Evolutionary conservation across 495 filamentous ascomycete genomes (phyloP), one percentile per base, ranked within the genome.

Genomic region (Neohortaea acidophila): DNA sequence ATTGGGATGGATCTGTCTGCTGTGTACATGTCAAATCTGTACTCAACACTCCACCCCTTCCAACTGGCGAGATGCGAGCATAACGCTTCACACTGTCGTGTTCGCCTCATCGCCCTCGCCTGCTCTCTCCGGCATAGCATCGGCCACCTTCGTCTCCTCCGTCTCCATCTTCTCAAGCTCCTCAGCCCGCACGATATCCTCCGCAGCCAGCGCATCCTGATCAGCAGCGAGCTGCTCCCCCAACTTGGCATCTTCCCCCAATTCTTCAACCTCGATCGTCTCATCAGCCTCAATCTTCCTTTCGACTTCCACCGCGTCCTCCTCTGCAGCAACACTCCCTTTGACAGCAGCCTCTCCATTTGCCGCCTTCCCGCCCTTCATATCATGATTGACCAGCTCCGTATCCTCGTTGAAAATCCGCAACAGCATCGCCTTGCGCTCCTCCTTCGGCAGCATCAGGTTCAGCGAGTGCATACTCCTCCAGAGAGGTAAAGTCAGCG

Each of bases 391-490:
- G 19, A 49, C 23, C 13, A 49, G 23, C 32, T 49, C 45, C 9
- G 43, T 33, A 17, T 70, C 69, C 43, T 94, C 86, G 50, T 94
- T 85, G 62, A 76, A 97, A 24, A 97, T 66, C 23, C 89, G 73
- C 39, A 94, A 67, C 49, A 94, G 65, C 81, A 94, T 87, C 6
- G 87, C 89, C 44, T 55, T 78, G 21, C 89, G 73, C 33, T 97
- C 89, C 53, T 97, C 89, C 62, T 96, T 97, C 35, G 84, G 84
- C 47, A 94, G 63, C 89, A 97, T 97, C 27, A 97, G 70, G 57
- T 96, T 97, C 36, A 94, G 60, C 2, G 74, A 81, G 43, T 82
- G 72, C 46, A 89, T 62, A 39, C 81, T 84, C 54, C 84, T 76
- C 89, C 89, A 97, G 17, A 97, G 62, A 6, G 89, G 87, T 30